Evolutionary conservation across 495 filamentous ascomycete species (phyloP).

Genomic region (Penicillium herquei): DNA sequence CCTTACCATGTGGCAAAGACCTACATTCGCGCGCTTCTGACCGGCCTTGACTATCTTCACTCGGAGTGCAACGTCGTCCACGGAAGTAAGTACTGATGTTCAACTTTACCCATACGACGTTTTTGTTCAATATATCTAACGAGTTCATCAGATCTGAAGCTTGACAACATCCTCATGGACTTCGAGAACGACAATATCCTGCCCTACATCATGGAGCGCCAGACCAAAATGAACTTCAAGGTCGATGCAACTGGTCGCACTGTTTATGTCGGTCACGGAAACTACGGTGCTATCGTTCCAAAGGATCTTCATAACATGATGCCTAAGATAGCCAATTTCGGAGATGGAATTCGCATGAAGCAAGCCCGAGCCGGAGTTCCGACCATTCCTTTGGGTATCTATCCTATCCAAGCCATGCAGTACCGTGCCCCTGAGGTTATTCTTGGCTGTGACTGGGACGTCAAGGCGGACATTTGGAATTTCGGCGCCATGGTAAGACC

Average conservation of each 20-base stretch:
- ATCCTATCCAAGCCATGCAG: constrained; percentile 29
- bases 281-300: constrained; percentile 27
- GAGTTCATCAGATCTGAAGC: constrained; percentile 29
- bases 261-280: constrained; percentile 31
- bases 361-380: constrained; percentile 1
- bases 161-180: too few species aligned
- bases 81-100: constrained; percentile 19
- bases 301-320: too few species aligned
- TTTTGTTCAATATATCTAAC: background rate
- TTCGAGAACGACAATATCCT: too few species aligned
- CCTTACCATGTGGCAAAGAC: constrained; percentile 27
- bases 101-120: background rate
- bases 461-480: constrained; percentile 36
- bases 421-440: constrained; percentile 40
- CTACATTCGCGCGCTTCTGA: constrained; percentile 31
- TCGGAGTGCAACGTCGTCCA: constrained; percentile 34
- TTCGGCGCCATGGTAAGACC: constrained; percentile 39
- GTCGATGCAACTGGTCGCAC: constrained; percentile 10
- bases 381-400: constrained; percentile 1
- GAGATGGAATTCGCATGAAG: constrained; percentile 67
- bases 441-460: constrained; percentile 31
- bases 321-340: constrained; percentile 15
- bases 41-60: constrained; percentile 40
- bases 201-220: too few species aligned
- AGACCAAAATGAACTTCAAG: constrained; percentile 42